Conservation (phyloP, 805 yeast genomes). For the Pichia rugopelliculosa region DNA sequence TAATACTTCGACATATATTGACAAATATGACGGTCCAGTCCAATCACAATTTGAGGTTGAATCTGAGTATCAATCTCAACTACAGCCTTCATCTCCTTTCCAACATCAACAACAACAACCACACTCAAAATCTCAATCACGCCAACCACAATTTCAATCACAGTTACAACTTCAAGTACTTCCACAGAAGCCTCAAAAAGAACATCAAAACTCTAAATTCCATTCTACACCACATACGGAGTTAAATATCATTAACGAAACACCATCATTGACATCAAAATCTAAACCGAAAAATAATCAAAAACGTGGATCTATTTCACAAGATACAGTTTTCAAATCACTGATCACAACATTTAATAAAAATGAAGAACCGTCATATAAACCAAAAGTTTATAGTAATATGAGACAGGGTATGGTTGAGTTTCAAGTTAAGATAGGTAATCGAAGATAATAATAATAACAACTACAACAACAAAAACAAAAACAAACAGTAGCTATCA, state of each 20-base stretch:
- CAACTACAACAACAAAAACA: not conserved
- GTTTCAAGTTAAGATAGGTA: constrained; percentile 23
- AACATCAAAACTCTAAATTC: no score
- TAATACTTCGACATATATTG: not conserved
- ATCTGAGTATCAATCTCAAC: no score
- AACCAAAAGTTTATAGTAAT: constrained; percentile 23
- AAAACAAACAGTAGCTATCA: no score
- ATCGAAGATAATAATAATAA: not conserved
- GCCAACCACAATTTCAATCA: no score
- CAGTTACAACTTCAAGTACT: no score
- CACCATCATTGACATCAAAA: not conserved
- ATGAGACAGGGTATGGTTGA: constrained; percentile 29
- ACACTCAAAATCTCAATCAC: no score
- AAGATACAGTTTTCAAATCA: constrained; percentile 16
- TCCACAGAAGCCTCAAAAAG: no score
- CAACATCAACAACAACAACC: no score
- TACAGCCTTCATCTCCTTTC: no score
- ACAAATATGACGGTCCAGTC: no score
- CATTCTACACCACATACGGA: no score
- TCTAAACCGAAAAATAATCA: not conserved
- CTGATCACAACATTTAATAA: constrained; percentile 29
- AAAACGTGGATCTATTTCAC: not conserved
- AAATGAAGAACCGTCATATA: constrained; percentile 19
- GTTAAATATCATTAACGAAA: not conserved
- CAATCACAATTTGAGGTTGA: no score